A percentile compares a stretch with the other conserved stretches of the same genome.
phyloP scores from a whole-genome alignment of 352 stramenopile species.

The Phytophthora ohioensis region DNA sequence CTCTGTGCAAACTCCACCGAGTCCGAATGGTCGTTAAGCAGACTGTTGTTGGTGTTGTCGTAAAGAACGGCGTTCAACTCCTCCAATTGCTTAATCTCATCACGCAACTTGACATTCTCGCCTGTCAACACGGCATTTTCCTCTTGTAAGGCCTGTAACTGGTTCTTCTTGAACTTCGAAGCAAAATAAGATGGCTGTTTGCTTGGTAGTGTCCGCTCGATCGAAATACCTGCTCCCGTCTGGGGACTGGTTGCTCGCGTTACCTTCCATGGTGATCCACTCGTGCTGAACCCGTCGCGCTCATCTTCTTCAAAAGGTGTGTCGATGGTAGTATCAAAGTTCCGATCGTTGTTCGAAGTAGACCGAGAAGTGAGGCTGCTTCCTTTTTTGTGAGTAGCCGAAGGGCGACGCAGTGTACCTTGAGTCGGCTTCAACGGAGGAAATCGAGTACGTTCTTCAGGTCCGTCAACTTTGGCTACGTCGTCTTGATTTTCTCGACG shows the following conservation, averaged over 20 bases:
- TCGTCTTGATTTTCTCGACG: slow-evolving; percentile 13
- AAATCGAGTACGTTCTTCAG: slow-evolving; percentile 15
- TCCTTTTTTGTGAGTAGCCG: slow-evolving; percentile 5
- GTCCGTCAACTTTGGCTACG: neutral
- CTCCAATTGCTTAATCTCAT: slow-evolving; percentile 63
- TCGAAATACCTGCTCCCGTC: slow-evolving; percentile 36
- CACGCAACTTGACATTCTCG: slow-evolving; percentile 54
- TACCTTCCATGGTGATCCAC: neutral
- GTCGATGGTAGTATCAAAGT: slow-evolving; percentile 45
- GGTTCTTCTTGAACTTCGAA: slow-evolving; percentile 54
- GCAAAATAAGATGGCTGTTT: slow-evolving; percentile 40
- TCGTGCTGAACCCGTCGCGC: neutral
- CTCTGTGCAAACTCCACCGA: slow-evolving; percentile 33
- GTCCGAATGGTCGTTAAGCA: slow-evolving; percentile 9
- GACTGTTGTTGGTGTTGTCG: slow-evolving; percentile 24
- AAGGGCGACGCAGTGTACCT: neutral
- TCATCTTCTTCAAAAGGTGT: slow-evolving; percentile 21
- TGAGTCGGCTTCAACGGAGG: slow-evolving; percentile 20
- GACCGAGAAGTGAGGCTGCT: slow-evolving; percentile 2
- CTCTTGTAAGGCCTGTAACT: slow-evolving; percentile 51
- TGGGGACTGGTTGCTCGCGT: neutral
- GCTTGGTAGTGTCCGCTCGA: slow-evolving; percentile 38
- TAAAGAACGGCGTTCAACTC: slow-evolving; percentile 48
- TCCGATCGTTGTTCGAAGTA: slow-evolving; percentile 30
- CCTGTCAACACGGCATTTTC: slow-evolving; percentile 45